phyloP scores from a whole-genome alignment of 2,329 filamentous ascomycete genomes.

The Seiridium cupressi region DNA sequence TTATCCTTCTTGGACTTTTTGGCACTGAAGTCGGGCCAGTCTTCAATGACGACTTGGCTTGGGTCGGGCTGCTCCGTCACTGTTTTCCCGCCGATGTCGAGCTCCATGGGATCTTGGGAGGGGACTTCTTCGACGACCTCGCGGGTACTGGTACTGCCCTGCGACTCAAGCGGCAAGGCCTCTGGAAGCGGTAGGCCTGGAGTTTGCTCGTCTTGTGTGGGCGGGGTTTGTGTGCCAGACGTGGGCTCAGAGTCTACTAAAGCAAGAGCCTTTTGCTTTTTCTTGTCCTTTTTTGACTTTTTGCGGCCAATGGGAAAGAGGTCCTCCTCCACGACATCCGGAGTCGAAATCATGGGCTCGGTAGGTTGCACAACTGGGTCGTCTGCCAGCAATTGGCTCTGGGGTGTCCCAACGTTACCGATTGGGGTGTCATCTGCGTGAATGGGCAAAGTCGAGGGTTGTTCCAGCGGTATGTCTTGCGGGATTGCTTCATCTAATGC shows the following conservation, averaged over 20 bases:
- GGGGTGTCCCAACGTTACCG: no score
- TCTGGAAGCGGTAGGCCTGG: conserved; percentile 11
- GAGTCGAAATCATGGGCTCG: background rate
- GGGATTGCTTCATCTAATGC: conserved; percentile 11
- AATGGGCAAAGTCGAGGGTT: background rate
- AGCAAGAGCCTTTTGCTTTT: conserved; percentile 33
- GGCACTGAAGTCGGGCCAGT: background rate
- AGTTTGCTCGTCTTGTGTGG: conserved; percentile 7
- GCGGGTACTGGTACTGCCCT: background rate
- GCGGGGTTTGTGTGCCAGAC: conserved; percentile 11
- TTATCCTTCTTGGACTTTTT: conserved; percentile 24
- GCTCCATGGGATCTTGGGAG: background rate
- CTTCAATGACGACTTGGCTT: background rate
- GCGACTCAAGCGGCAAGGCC: background rate
- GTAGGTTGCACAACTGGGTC: background rate
- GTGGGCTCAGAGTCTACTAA: conserved; percentile 15
- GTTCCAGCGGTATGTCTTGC: background rate
- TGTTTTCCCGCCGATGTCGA: conserved; percentile 2
- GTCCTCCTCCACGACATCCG: conserved; percentile 20
- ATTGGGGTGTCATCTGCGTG: background rate
- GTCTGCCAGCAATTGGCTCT: background rate
- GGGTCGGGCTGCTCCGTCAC: conserved; percentile 1
- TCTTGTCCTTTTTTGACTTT: conserved; percentile 15
- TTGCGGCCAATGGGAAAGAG: conserved; percentile 26
- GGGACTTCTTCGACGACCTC: background rate